phyloP scores from a whole-genome alignment of 108 stramenopile genomes.

The Licmophora abbreviata region DNA sequence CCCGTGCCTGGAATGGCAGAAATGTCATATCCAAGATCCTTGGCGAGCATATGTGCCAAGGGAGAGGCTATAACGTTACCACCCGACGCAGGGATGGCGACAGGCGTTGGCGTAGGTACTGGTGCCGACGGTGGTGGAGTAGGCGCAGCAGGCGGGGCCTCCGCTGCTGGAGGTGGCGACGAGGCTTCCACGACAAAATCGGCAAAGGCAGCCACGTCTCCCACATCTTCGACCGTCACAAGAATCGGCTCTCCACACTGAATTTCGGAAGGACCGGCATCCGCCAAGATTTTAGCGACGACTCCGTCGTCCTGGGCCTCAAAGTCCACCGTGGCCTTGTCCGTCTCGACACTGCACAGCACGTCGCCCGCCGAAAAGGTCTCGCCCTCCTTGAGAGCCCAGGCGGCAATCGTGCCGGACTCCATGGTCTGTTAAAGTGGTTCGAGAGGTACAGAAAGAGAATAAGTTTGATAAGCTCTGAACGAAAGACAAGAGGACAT shows the following conservation, averaged over 20 bases:
- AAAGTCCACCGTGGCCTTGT: conserved; percentile 98
- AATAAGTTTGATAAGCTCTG: not conserved
- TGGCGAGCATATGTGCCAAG: conserved; percentile 77
- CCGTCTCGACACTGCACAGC: conserved; percentile 94
- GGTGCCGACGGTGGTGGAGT: conserved; percentile 25
- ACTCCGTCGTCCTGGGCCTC: conserved; percentile 96
- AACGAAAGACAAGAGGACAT: not conserved
- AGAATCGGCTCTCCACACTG: conserved; percentile 85
- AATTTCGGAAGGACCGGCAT: conserved; percentile 69
- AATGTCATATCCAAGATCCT: conserved; percentile 75
- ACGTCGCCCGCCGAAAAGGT: conserved; percentile 83
- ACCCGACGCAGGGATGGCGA: conserved; percentile 35
- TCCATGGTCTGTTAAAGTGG: conserved; percentile 72
- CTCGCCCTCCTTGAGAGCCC: conserved; percentile 82
- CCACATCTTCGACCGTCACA: conserved; percentile 85
- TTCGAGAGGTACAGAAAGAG: not conserved
- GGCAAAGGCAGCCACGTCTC: conserved; percentile 82
- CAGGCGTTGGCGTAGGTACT: conserved; percentile 22
- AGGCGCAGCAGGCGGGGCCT: conserved; percentile 22
- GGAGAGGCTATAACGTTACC: conserved; percentile 88
- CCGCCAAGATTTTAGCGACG: conserved; percentile 88
- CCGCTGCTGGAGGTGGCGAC: conserved; percentile 18
- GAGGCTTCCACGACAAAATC: conserved; percentile 59
- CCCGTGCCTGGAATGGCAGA: conserved; percentile 80
- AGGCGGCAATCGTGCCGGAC: conserved; percentile 77